Base-by-base conservation (phyloP, 129 eudicot species). In the Oenanthe sinensis region DNA sequence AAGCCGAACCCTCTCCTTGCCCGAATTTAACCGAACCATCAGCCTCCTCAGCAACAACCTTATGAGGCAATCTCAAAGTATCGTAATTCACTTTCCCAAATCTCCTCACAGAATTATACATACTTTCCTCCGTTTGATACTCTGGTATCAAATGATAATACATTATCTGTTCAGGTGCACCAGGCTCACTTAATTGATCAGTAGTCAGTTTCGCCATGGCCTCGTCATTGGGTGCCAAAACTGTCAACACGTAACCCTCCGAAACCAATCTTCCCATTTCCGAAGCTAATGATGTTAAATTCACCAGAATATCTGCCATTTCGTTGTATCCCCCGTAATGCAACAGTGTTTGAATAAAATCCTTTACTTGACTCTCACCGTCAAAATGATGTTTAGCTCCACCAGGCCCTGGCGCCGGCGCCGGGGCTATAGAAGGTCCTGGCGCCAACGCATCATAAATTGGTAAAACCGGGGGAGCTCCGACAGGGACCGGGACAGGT, bases 271-370 rank as follows among this genome's bases (percentile, higher is more conserved):
- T 82, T 14, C 97, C 98, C 98, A 95, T 90, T 69, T 95, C 98
- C 14, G 98, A 78, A 12, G 98, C 97, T 54, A 95, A 58, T 8
- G 96, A 88, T 36, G 98, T 95, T 4, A 95, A 81, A 68, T 95
- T 95, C 0, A 91, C 98, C 48, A 95, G 74, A 60, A 95, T 95
- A 79, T 95, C 98, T 0, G 98, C 98, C 70, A 95, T 30, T 78
- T 95, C 98, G 43, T 95, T 95, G 87, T 95, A 95, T 8, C 98
- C 98, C 3, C 98, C 98, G 87, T 95, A 95, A 84, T 90, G 93
- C 16, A 95, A 77, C 0, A 95, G 82, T 0, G 98, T 91, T 14
- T 87, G 89, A 77, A 95, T 91, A 83, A 95, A 91, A 45, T 95
- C 98, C 43, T 95, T 87, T 40, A 95, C 97, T 74, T 89, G 96